Evolutionary conservation across 352 stramenopile species (phyloP).

Genomic region (Peronospora farinosa): DNA sequence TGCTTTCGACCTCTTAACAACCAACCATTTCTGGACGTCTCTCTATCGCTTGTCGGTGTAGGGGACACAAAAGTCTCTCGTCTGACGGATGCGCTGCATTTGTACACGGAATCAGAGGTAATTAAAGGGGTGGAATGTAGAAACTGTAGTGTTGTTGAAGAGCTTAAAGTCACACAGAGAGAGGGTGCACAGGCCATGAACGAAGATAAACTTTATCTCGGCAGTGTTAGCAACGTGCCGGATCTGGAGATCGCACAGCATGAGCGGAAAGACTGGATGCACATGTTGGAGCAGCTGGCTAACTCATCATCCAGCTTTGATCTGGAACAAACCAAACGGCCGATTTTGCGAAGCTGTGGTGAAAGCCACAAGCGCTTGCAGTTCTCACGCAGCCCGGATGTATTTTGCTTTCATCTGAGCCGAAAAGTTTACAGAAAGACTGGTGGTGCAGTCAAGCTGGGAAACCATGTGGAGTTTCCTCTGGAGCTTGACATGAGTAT

Average conservation of each 20-base stretch:
- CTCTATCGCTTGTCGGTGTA: conserved; percentile 52
- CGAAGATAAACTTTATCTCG: conserved; percentile 6
- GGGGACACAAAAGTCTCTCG: conserved; percentile 30
- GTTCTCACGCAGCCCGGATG: conserved; percentile 72
- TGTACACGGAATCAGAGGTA: conserved; percentile 63
- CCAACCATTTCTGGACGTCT: conserved; percentile 73
- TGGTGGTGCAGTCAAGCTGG: conserved; percentile 64
- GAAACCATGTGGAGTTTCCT: conserved; percentile 78
- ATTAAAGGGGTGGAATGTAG: conserved; percentile 73
- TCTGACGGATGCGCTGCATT: conserved; percentile 48
- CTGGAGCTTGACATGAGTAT: conserved; percentile 67
- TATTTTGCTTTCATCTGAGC: conserved; percentile 87
- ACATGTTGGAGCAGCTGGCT: conserved; percentile 45
- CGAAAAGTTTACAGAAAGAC: conserved; percentile 77
- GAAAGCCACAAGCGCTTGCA: conserved; percentile 63
- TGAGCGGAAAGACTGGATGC: conserved; percentile 60
- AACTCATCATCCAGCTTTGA: conserved; percentile 24
- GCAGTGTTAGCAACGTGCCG: conserved; percentile 24
- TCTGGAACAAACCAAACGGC: conserved; percentile 36
- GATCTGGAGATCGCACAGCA: conserved; percentile 51
- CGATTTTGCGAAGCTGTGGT: conserved; percentile 35
- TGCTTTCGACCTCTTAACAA: conserved; percentile 66
- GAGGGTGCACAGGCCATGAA: conserved; percentile 25
- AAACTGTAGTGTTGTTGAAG: conserved; percentile 55
- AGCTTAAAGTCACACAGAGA: conserved; percentile 37